Evolutionary conservation across 257 asterid species (phyloP).

Genomic region (Nicotiana sylvestris): DNA sequence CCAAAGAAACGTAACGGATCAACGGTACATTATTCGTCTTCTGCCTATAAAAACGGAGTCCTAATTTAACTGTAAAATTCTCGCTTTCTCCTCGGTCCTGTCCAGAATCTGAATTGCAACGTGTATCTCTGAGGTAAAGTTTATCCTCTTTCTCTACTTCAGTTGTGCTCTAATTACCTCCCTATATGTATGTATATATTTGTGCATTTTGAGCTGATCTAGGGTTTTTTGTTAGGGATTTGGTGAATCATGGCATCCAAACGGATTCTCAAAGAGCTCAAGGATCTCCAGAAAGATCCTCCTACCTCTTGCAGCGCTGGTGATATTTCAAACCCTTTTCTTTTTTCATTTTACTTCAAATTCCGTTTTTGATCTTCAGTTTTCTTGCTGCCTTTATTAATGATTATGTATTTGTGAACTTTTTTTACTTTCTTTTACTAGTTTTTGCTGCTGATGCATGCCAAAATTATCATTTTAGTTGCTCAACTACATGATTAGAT

Average conservation of each 20-base stretch:
- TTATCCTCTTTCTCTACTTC: not conserved
- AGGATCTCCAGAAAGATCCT: slow-evolving; percentile 11
- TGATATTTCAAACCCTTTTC: not conserved
- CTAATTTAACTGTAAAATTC: not conserved
- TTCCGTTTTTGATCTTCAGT: not conserved
- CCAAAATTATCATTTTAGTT: not conserved
- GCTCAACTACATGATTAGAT: not conserved
- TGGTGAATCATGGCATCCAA: slow-evolving; percentile 3
- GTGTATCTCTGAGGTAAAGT: not conserved
- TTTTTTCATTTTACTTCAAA: not conserved
- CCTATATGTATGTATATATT: not conserved
- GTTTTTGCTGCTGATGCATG: too few relatives aligned
- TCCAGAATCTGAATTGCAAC: not conserved
- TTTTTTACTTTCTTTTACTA: not conserved
- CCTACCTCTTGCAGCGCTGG: slow-evolving; percentile 6
- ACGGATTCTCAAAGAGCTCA: slow-evolving; percentile 9
- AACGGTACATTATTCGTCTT: not conserved
- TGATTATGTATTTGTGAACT: not conserved
- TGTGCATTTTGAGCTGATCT: not conserved
- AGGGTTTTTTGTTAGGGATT: not conserved
- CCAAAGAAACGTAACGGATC: not conserved
- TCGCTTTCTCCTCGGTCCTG: not conserved
- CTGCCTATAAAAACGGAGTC: not conserved
- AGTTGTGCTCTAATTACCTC: not conserved
- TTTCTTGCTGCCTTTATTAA: not conserved